Base-by-base conservation (phyloP, 768 basidiomycete genomes). In the Leccinum broughii region DNA sequence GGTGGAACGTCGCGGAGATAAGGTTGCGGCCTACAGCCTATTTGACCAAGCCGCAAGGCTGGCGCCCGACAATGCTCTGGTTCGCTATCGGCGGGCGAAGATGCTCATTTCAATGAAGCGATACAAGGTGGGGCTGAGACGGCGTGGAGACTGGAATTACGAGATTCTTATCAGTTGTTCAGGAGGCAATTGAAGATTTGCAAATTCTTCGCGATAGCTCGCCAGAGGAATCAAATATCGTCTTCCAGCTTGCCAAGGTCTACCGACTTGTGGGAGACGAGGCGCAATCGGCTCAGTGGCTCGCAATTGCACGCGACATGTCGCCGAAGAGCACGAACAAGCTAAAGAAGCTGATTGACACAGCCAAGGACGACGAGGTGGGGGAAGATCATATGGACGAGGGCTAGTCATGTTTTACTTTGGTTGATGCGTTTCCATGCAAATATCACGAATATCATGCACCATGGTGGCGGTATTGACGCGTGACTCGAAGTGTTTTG, bases 161-260 rank as follows among this genome's bases (percentile, higher is more conserved):
- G 55, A 51, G 11, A 62, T 58, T 64, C 68, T 70, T 70, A 64
- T 69, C 67, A 62, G 60, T 62, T 58, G 54, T 62, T 62, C 53
- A 97, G 95, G 79, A 80, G 48, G 95, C 96, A 20, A 83, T 93
- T 49, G 73, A 82, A 61, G 92, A 95, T 73, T 82, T 98, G 71
- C 87, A 93, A 76, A 78, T 80, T 61, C 83, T 99, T 55, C 83
- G 88, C 65, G 86, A 85, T 72, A 79, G 85, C 63, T 92, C 95
- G 37, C 96, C 96, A 7, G 93, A 95, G 70, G 97, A 99, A 79
- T 90, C 95, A 56, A 98, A 98, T 77, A 92, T 98, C 58, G 86
- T 95, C 60, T 97, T 97, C 84, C 89, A 98, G 75, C 85, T 99
- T 17, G 97, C 95, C 28, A 91, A 90, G 77, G 88, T 90, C 60